Conservation (phyloP, 768 basidiomycete genomes). For the Mycena maculata region DNA sequence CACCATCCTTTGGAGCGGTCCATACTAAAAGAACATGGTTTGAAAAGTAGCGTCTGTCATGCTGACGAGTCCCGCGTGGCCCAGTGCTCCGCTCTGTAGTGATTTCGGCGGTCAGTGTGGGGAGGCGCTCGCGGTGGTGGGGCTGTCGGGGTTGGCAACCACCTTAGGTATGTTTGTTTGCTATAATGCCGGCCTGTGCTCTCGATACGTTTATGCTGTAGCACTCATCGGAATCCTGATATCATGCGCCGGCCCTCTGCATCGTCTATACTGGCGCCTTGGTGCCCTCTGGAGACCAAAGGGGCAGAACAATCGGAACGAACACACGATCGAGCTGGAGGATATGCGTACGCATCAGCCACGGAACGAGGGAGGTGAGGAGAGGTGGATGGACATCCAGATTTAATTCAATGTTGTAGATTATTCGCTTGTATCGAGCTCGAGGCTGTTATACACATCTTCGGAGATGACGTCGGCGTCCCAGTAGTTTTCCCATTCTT, state of each 20-base stretch:
- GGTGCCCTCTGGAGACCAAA: not conserved
- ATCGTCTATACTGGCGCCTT: not conserved
- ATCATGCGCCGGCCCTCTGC: conserved; percentile 8
- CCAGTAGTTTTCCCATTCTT: conserved; percentile 65
- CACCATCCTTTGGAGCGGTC: not conserved
- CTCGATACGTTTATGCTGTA: not conserved
- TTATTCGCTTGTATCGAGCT: conserved; percentile 26
- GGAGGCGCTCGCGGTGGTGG: conserved; percentile 38
- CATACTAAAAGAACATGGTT: no score
- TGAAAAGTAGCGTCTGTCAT: conserved; percentile 34
- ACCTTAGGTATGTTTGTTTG: conserved; percentile 40
- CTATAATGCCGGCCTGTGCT: not conserved
- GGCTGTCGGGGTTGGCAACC: conserved; percentile 44
- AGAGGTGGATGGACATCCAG: conserved; percentile 24
- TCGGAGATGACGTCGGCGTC: conserved; percentile 54
- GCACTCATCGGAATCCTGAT: conserved; percentile 23
- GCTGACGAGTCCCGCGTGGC: conserved; percentile 43
- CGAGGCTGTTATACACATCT: conserved; percentile 43
- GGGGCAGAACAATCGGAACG: not conserved
- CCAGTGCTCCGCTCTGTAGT: conserved; percentile 38
- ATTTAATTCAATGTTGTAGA: not conserved
- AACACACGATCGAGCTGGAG: conserved; percentile 11
- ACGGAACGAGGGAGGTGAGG: not conserved
- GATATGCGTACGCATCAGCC: conserved; percentile 11
- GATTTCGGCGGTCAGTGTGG: conserved; percentile 45